Base-by-base conservation (phyloP, 345 rosid species). In the Populus ilicifolia region DNA sequence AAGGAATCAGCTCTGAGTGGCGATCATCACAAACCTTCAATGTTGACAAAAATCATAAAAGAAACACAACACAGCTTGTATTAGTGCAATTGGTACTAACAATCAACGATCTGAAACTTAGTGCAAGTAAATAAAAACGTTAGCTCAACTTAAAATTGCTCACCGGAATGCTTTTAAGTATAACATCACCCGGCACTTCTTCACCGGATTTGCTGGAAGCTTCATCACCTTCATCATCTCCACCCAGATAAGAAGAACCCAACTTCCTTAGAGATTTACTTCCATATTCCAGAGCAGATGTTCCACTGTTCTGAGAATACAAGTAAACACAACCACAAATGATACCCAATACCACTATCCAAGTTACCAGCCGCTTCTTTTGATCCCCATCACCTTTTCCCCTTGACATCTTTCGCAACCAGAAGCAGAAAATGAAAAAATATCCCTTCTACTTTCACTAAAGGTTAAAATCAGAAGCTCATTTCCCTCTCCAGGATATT, bases 11-110 rank as follows among this genome's bases (percentile, higher is more conserved):
- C 80, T 96, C 99, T 10, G 99, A 94, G 80, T 96, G 91, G 18
- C 95, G 89, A 80, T 94, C 97, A 84, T 94, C 99, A 75, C 99
- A 96, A 64, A 94, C 99, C 99, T 96, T 75, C 75, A 85, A 79
- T 59, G 71, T 41, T 12, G 30, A 48, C 69, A 21, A 44, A 12
- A n/a, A 8, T 41, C 18, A 5, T 39, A 12, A 13, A 52, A 16
- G 69, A 41, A 41, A 38, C 11, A 48, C 23, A 39, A 27, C 11
- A 48, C 29, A 65, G 35, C 72, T 6, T 39, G 25, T 69, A 25
- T 41, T 13, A 33, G 41, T 33, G 36, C 69, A 65, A 23, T 8
- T 65, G n/a, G 7, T 65, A 65, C 69, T 10, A 76, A 70, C 62
- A 35, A 62, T 68, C 75, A 72, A 73, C 78, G 63, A 61, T 29